Evolutionary conservation across 78 protist species (phyloP).

Genomic region (Speleostelium caveatum): DNA sequence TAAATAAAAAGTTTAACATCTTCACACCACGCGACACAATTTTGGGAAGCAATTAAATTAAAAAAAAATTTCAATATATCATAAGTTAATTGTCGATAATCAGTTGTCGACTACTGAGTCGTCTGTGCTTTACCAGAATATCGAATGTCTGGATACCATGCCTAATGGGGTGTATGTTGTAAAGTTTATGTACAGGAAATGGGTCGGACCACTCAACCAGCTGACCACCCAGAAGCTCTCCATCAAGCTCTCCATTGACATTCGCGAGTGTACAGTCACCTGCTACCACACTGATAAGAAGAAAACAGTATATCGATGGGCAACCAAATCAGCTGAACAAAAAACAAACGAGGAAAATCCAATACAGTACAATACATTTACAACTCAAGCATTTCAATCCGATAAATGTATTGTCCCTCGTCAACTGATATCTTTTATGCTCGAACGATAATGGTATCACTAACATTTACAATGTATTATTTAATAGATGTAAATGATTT

Average conservation of each 20-base stretch:
- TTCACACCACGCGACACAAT: too few relatives aligned
- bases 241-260: conserved; percentile 41
- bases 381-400: conserved; percentile 1
- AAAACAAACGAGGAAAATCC: conserved; percentile 36
- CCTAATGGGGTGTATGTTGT: conserved; percentile 50
- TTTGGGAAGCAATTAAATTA: too few relatives aligned
- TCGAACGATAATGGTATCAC: not conserved
- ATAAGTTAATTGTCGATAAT: conserved; percentile 32
- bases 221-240: conserved; percentile 38
- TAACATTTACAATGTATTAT: not conserved
- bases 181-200: conserved; percentile 69
- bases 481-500: conserved; percentile 47
- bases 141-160: conserved; percentile 65
- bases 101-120: conserved; percentile 43
- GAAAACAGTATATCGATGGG: conserved; percentile 71
- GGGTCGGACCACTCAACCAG: conserved; percentile 53
- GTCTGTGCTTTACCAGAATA: conserved; percentile 44
- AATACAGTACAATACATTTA: conserved; percentile 38
- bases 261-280: conserved; percentile 49
- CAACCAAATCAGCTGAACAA: not conserved
- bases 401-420: conserved; percentile 65
- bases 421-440: too few relatives aligned
- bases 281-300: conserved; percentile 69
- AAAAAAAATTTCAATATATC: too few relatives aligned
- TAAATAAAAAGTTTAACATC: too few relatives aligned